Evolutionary conservation across 2,329 filamentous ascomycete species (phyloP).

Genomic region (Tympanopsis confertula): DNA sequence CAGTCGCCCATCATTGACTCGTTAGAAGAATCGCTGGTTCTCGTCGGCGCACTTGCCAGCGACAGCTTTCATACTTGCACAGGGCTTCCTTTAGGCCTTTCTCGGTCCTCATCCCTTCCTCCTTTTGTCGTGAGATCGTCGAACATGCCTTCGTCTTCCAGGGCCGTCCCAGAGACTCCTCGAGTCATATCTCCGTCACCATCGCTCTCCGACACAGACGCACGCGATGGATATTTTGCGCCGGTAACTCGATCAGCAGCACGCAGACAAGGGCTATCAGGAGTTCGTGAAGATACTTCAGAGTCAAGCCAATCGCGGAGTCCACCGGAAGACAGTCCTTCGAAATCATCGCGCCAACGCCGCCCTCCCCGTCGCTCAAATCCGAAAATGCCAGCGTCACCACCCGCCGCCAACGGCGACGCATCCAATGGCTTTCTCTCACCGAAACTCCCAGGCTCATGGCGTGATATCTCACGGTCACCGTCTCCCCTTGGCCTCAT

Average conservation of each 20-base stretch:
- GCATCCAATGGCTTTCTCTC: neutral
- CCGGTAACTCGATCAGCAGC: neutral
- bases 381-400: too few relatives aligned
- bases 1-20: conserved; percentile 1
- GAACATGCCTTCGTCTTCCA: neutral
- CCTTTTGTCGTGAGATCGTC: neutral
- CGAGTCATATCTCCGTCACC: conserved; percentile 1
- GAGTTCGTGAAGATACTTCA: neutral
- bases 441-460: neutral
- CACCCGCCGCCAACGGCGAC: neutral
- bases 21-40: neutral
- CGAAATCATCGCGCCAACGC: too few relatives aligned
- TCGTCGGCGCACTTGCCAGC: neutral
- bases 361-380: too few relatives aligned
- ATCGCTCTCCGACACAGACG: neutral
- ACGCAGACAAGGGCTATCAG: neutral
- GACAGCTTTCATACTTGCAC: neutral
- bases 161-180: neutral
- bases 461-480: neutral
- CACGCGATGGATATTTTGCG: neutral
- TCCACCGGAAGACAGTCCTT: too few relatives aligned
- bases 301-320: too few relatives aligned
- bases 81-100: neutral
- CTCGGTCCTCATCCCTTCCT: neutral
- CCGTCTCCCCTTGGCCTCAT: neutral